A percentile compares a stretch with the other conserved stretches of the same genome.
Evolutionary conservation across 1,139 yeast species (phyloP).

Genomic region (Hemisphaericaspora lyxosophila): DNA sequence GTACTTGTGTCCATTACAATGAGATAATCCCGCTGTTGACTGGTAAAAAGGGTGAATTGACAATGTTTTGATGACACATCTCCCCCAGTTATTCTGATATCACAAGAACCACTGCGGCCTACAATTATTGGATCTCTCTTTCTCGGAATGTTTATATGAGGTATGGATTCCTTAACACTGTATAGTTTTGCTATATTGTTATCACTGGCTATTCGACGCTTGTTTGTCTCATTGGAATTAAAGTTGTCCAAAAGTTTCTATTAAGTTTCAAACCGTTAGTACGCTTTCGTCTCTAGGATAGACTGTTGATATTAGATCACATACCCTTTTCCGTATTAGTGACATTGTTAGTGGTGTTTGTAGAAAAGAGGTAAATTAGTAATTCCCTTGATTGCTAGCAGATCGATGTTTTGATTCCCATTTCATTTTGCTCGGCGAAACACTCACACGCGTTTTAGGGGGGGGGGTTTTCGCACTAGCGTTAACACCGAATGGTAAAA

Average conservation of each 20-base stretch:
- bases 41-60: conserved; percentile 39
- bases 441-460: not conserved
- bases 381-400: no score
- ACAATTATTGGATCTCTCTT: conserved; percentile 33
- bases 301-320: conserved; percentile 17
- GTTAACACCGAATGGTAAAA: not conserved
- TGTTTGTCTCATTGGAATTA: conserved; percentile 4
- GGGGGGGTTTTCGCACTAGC: no score
- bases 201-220: no score
- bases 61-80: conserved; percentile 74
- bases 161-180: conserved; percentile 28
- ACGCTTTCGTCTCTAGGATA: no score
- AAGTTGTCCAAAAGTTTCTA: conserved; percentile 8
- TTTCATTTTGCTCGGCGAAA: not conserved
- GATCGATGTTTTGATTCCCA: conserved; percentile 1
- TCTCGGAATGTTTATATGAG: conserved; percentile 35
- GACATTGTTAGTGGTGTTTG: conserved; percentile 29
- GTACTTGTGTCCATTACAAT: conserved; percentile 60
- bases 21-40: conserved; percentile 38
- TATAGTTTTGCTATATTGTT: conserved; percentile 29
- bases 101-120: conserved; percentile 68
- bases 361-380: no score
- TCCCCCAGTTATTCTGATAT: conserved; percentile 50
- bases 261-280: conserved; percentile 6
- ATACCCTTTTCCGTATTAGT: conserved; percentile 40